Evolutionary conservation across 305 asterid species (phyloP), one percentile per base, ranked within the genome.

Genomic region (Fraxinus greggii): DNA sequence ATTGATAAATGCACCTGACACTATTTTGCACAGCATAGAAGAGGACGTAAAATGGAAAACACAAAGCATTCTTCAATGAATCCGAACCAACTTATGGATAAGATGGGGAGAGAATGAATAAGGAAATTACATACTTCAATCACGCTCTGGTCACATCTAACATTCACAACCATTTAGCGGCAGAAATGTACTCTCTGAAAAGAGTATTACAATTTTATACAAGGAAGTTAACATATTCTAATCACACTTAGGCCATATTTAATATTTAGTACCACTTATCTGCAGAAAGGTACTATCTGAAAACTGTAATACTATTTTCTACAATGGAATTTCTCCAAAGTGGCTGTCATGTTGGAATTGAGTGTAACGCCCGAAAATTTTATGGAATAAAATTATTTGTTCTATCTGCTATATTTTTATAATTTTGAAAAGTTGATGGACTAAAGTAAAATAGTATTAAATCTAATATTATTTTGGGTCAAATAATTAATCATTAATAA

Each of bases 61-160:
- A 38, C 23, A 40, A 67, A 21, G 29, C 72, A 75, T 54, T 48
- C 76, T 48, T 28, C 42, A 42, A 29, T 74, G 80, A 72, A 83
- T 42, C 82, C 72, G 21, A 48, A 78, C 45, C 40, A 21, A 23
- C 29, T 23, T 24, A 63, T 63, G 32, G 72, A 63, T 24, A 23
- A 21, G 72, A 63, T 23, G 72, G 32, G 72, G 72, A 61, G 72
- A 26, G 33, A 21, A 15, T 24, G 15, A 9, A 24, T 8, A 63
- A 61, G 72, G 32, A 61, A 63, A 4, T 63, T 8, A 7, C 15
- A 63, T 9, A 63, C 4, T 26, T 24, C 72, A 63, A 63, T 63
- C 72, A 63, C 0, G 32, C 72, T 23, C 24, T 23, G 13, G 15
- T 63, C 32, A 63, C 0, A 63, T 63, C 72, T 63, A 23, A 24